Evolutionary conservation across 1,284 basidiomycete genomes (phyloP), one percentile per base, ranked within the genome.

Genomic region (Taiwanofungus camphoratus): DNA sequence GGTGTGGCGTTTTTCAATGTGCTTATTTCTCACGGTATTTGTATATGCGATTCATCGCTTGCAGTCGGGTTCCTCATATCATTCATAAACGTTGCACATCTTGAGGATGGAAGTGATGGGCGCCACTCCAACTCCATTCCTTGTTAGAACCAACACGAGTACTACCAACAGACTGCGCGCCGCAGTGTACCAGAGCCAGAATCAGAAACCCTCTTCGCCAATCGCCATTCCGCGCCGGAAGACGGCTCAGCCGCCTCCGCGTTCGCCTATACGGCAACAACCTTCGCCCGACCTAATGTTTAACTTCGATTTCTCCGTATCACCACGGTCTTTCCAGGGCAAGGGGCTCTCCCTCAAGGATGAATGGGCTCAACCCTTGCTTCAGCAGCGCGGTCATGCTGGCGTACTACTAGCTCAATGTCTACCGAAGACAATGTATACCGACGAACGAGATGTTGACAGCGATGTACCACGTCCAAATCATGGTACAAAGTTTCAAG

Each of bases 171-270:
- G n/a, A 15, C n/a, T 12, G 16, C n/a, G 19, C 22, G 5, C 15
- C 39, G 22, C 11, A 4, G 33, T 27, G n/a, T 31, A 41, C 12
- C 21, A 15, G 4, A 21, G 16, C n/a, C 36, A 43, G 19, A 23
- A 21, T 3, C 12, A 11, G 11, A 38, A 37, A 20, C 41, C 42
- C 5, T 48, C 53, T 22, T 43, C 32, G 7, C 53, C 53, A 26
- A 55, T 55, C 24, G 41, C 53, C 15, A 51, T 55, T n/a, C 53
- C 53, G 3, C 45, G 46, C 11, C 51, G 53, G 7, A 50, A 44
- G 23, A 40, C 47, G 13, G 34, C 30, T 4, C 42, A 39, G 16
- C 49, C 48, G 2, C 48, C 53, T 0, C 53, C 51, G 9, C 40
- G 46, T 32, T 52, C 50, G 4, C 50, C 50, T 3, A 41, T 38